Conservation (phyloP, 495 filamentous ascomycete species). For the Hypoxylon trugodes region DNA sequence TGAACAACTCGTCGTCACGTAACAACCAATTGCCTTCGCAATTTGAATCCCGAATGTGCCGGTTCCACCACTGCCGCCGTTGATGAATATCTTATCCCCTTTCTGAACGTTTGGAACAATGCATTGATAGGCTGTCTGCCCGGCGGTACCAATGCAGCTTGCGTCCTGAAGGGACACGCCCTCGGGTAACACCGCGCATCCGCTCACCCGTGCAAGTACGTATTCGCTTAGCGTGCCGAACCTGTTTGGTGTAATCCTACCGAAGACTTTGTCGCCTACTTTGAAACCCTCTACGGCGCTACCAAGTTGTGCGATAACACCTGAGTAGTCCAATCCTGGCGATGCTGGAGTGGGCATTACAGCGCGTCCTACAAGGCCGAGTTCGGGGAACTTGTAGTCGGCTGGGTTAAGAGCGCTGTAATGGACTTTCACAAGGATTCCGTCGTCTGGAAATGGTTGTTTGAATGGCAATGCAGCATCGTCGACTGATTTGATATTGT, state of each 20-base stretch:
- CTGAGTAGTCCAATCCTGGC: constrained; percentile 71
- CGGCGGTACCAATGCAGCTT: constrained; percentile 63
- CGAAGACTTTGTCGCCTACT: constrained; percentile 66
- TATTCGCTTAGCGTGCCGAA: constrained; percentile 68
- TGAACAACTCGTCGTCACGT: constrained; percentile 69
- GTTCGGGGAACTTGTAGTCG: constrained; percentile 73
- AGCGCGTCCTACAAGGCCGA: constrained; percentile 52
- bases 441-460: constrained; percentile 46
- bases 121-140: constrained; percentile 66
- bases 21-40: constrained; percentile 69
- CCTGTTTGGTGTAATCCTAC: constrained; percentile 49
- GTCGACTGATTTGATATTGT: constrained; percentile 62
- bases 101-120: constrained; percentile 62
- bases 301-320: constrained; percentile 59
- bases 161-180: constrained; percentile 61
- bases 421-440: constrained; percentile 66
- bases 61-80: constrained; percentile 71
- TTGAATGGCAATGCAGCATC: constrained; percentile 51
- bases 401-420: constrained; percentile 69
- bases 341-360: constrained; percentile 58
- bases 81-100: constrained; percentile 70
- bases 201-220: constrained; percentile 40
- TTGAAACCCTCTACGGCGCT: constrained; percentile 48
- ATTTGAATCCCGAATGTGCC: constrained; percentile 72
- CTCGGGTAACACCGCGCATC: constrained; percentile 55